Base-by-base conservation (phyloP, 2,329 filamentous ascomycete genomes). In the Beauveria pseudobassiana region DNA sequence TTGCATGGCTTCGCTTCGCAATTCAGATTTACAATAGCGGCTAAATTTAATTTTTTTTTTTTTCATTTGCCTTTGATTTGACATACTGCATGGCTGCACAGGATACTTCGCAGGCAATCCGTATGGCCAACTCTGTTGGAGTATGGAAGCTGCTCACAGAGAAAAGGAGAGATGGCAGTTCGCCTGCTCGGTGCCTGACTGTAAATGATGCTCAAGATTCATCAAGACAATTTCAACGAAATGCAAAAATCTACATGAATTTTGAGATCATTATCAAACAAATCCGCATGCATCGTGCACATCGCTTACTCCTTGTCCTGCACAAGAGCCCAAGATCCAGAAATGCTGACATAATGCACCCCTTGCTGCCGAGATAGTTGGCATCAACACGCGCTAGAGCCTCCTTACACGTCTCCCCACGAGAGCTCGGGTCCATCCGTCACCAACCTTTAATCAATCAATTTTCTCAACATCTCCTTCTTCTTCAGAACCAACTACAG, bases 321-420 rank as follows among this genome's bases (percentile, higher is more conserved):
- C 28, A 20, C 5, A 18, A 18, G 5, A 20, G 30, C 2, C 12
- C 16, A 18, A 59, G 20, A 49, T 30, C 20, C 26, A 48, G 14
- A 58, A 22, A 24, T 62, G 61, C 61, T 62, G 53, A 62, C 53
- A 52, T 62, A 62, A 62, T 53, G 50, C 59, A 42, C 59, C 60
- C 53, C 53, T 24, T 52, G 53, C 52, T 56, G 45, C 45, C 45
- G 53, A 62, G 57, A 61, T 61, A 38, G 34, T 61, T 62, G 46
- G 46, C 53, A 38, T 58, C 46, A 58, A 38, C 34, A 53, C 54
- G 54, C 61, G 61, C 61, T 59, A 62, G 54, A 62, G 43, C 54
- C 61, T 62, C 61, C 54, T 62, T 62, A 59, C 53, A 59, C 53
- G 54, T 58, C 49, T 42, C 18, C 38, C 40, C 49, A 38, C 30